phyloP scores from a whole-genome alignment of 202 grass and related monocot species.

The Panicum hallii region DNA sequence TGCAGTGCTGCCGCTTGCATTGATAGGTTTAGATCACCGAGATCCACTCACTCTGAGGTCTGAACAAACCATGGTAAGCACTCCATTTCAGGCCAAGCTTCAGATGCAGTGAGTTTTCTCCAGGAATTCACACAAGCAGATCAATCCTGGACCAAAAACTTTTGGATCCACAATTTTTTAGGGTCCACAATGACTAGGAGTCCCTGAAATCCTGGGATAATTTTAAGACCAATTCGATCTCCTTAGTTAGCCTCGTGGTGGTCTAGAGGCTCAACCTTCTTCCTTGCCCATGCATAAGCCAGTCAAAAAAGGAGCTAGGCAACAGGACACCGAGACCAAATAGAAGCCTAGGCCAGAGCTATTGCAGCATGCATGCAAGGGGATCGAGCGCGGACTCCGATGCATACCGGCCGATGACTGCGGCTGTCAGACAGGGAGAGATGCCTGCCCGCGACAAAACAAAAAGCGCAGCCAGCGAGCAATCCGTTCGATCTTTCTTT shows the following conservation, averaged over 20 bases:
- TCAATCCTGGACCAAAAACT: neutral
- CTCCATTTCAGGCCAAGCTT: neutral
- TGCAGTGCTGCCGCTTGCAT: conserved; percentile 16
- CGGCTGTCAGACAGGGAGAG: conserved; percentile 39
- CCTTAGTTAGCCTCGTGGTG: neutral
- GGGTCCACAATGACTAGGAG: neutral
- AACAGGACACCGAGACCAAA: conserved; percentile 23
- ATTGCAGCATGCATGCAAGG: neutral
- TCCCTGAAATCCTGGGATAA: neutral
- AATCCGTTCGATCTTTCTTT: conserved; percentile 7
- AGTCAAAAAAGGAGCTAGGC: conserved; percentile 49
- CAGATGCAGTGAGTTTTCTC: neutral
- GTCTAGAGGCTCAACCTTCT: neutral
- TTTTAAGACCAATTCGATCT: neutral
- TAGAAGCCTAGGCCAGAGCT: conserved; percentile 47
- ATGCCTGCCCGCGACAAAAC: conserved; percentile 59
- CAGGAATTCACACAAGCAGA: neutral
- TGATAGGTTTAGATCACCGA: conserved; percentile 17
- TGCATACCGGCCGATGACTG: conserved; percentile 52
- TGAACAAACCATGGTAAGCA: conserved; percentile 14
- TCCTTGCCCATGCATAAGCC: neutral
- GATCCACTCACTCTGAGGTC: neutral
- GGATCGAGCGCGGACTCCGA: conserved; percentile 42
- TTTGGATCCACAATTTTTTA: neutral
- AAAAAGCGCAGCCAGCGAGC: conserved; percentile 46